Evolutionary conservation across 371 early-diverging fungal genomes (phyloP).

Genomic region (Circinella minor): DNA sequence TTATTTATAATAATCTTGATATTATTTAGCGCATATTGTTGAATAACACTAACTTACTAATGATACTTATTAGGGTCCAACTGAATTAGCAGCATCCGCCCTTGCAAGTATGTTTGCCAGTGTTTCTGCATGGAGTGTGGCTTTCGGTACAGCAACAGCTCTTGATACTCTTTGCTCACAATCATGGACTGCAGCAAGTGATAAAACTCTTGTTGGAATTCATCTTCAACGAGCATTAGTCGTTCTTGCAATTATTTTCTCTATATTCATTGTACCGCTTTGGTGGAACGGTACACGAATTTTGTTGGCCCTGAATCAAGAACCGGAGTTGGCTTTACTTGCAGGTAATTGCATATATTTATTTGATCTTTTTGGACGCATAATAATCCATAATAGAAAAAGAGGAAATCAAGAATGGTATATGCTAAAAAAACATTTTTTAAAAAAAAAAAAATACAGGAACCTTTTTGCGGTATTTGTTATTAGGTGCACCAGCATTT

Average conservation of each 20-base stretch:
- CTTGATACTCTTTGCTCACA: slow-evolving; percentile 92
- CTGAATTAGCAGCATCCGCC: slow-evolving; percentile 80
- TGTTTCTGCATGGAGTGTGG: slow-evolving; percentile 83
- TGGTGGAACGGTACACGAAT: slow-evolving; percentile 75
- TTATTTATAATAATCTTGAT: too few relatives aligned
- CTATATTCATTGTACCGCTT: slow-evolving; percentile 59
- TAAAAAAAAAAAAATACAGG: slow-evolving; percentile 33
- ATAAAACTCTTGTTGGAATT: slow-evolving; percentile 75
- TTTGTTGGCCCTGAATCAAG: slow-evolving; percentile 47
- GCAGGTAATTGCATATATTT: slow-evolving; percentile 27
- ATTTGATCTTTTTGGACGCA: too few relatives aligned
- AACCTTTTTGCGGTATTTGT: slow-evolving; percentile 63
- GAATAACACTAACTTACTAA: too few relatives aligned
- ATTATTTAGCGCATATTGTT: too few relatives aligned
- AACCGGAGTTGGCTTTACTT: slow-evolving; percentile 35
- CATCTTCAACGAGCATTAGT: slow-evolving; percentile 81
- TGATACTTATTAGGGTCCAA: slow-evolving; percentile 44
- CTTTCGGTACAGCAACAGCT: slow-evolving; percentile 79
- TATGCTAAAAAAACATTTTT: too few relatives aligned
- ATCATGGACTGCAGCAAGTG: slow-evolving; percentile 76
- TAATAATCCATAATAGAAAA: too few relatives aligned
- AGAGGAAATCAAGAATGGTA: too few relatives aligned
- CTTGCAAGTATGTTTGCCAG: slow-evolving; percentile 82
- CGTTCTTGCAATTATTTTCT: slow-evolving; percentile 37
- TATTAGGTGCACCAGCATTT: slow-evolving; percentile 76